phyloP scores from a whole-genome alignment of 1,284 basidiomycete species.

The Ceratobasidium sp. region DNA sequence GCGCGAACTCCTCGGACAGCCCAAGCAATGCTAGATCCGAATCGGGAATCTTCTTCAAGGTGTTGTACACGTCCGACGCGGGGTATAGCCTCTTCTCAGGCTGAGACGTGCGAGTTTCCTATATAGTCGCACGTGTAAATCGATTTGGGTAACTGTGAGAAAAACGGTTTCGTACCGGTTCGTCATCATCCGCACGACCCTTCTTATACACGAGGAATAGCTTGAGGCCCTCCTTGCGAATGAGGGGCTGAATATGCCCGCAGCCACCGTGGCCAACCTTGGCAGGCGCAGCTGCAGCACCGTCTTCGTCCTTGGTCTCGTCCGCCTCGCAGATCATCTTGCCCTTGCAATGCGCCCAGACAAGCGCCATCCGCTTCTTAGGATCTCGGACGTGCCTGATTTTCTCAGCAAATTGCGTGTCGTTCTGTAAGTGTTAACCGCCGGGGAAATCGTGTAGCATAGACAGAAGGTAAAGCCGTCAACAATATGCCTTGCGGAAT shows the following conservation, averaged over 20 bases:
- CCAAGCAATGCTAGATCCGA: conserved; percentile 93
- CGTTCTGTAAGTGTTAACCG: conserved; percentile 67
- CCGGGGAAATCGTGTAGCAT: conserved; percentile 25
- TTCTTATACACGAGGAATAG: conserved; percentile 97
- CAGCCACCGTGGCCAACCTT: conserved; percentile 96
- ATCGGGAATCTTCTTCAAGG: conserved; percentile 93
- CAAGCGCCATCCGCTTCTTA: conserved; percentile 88
- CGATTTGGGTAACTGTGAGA: conserved; percentile 2
- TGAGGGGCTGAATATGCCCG: conserved; percentile 90
- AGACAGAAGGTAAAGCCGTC: conserved; percentile 39
- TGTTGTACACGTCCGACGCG: conserved; percentile 90
- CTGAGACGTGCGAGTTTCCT: conserved; percentile 87
- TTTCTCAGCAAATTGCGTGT: conserved; percentile 84
- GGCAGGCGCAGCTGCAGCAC: conserved; percentile 67
- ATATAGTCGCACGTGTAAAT: conserved; percentile 44
- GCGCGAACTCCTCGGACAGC: conserved; percentile 94
- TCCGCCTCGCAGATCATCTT: conserved; percentile 90
- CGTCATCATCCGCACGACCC: conserved; percentile 87
- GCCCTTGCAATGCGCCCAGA: conserved; percentile 88
- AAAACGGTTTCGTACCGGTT: conserved; percentile 69
- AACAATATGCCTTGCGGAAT: conserved; percentile 39
- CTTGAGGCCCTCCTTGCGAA: conserved; percentile 96
- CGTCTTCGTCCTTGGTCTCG: conserved; percentile 84
- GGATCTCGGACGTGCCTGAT: conserved; percentile 88
- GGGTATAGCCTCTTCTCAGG: conserved; percentile 92